Conservation (phyloP, 1,139 yeast species). For the Blastobotrys petasosporus region DNA sequence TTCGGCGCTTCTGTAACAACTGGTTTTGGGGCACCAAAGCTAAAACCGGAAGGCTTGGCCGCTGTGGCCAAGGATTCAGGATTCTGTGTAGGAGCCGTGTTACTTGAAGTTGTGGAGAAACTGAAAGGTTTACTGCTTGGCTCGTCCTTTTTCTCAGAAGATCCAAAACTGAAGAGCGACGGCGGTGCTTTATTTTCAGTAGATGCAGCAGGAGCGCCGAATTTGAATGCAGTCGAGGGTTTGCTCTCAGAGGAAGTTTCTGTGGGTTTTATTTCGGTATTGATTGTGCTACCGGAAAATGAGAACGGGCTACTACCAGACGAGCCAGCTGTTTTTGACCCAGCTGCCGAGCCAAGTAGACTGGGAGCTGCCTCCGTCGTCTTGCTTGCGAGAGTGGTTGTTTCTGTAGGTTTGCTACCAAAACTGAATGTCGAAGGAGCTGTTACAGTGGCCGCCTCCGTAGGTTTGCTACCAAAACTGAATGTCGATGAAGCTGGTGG, state of each 20-base stretch:
- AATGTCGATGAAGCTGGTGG: no score
- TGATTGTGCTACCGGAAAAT: neutral
- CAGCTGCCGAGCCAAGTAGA: constrained; percentile 21
- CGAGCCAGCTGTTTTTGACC: neutral
- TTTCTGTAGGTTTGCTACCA: neutral
- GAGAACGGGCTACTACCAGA: neutral
- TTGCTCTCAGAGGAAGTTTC: neutral
- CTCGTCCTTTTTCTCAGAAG: constrained; percentile 17
- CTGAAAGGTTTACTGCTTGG: constrained; percentile 9
- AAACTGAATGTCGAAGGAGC: constrained; percentile 1
- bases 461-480: neutral
- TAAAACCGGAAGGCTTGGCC: neutral
- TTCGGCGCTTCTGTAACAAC: neutral
- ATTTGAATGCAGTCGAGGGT: neutral
- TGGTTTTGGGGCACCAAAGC: neutral
- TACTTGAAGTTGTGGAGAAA: neutral
- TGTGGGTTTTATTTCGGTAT: neutral
- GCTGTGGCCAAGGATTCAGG: neutral
- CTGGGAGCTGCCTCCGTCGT: constrained; percentile 1
- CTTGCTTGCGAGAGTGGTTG: neutral
- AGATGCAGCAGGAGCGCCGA: neutral
- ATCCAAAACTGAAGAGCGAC: neutral
- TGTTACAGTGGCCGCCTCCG: neutral
- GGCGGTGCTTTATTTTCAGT: neutral
- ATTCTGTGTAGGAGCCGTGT: neutral